These are phyloP conservation scores for Fusarium illudens DNA, from an alignment of 2,329 filamentous ascomycete genomes.

Conservation along the genomic window DNA sequence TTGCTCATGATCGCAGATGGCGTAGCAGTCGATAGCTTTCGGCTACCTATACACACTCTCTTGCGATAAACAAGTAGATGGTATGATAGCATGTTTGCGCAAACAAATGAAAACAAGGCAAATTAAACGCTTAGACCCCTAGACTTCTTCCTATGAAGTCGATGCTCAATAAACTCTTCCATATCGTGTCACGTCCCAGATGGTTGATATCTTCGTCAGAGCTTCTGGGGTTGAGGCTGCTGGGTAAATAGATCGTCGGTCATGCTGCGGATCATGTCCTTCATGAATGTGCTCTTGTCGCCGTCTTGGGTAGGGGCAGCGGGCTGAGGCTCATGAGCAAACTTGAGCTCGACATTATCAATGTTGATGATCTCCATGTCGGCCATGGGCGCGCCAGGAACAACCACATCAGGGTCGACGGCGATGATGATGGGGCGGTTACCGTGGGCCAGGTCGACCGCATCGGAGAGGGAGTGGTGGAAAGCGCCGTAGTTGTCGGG, in stretches of 20 bases:
- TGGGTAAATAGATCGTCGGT: slow-evolving; percentile 57
- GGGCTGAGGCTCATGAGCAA: slow-evolving; percentile 51
- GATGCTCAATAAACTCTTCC: slow-evolving; percentile 1
- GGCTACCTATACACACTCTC: slow-evolving; percentile 17
- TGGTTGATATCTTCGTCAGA: slow-evolving; percentile 1
- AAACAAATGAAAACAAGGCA: slow-evolving; percentile 14
- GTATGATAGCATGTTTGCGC: slow-evolving; percentile 14
- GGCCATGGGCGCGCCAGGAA: slow-evolving; percentile 60
- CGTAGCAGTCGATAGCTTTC: slow-evolving; percentile 17
- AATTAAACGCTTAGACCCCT: slow-evolving; percentile 39
- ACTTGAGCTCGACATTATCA: slow-evolving; percentile 65
- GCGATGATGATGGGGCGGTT: slow-evolving; percentile 64
- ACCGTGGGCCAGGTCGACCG: slow-evolving; percentile 51
- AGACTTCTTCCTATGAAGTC: slow-evolving; percentile 16
- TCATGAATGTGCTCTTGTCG: slow-evolving; percentile 56
- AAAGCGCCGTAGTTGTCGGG: slow-evolving; percentile 63
- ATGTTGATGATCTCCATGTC: slow-evolving; percentile 67
- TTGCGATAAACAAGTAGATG: slow-evolving; percentile 26
- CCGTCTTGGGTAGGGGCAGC: slow-evolving; percentile 41
- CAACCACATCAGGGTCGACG: slow-evolving; percentile 61
- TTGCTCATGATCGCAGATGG: slow-evolving; percentile 21
- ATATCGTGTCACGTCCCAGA: slow-evolving; percentile 3
- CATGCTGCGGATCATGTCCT: slow-evolving; percentile 64
- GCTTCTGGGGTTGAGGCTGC: slow-evolving; percentile 18
- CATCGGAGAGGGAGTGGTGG: slow-evolving; percentile 54